Base-by-base conservation (phyloP, 2,329 filamentous ascomycete species). In the Talaromyces funiculosus region DNA sequence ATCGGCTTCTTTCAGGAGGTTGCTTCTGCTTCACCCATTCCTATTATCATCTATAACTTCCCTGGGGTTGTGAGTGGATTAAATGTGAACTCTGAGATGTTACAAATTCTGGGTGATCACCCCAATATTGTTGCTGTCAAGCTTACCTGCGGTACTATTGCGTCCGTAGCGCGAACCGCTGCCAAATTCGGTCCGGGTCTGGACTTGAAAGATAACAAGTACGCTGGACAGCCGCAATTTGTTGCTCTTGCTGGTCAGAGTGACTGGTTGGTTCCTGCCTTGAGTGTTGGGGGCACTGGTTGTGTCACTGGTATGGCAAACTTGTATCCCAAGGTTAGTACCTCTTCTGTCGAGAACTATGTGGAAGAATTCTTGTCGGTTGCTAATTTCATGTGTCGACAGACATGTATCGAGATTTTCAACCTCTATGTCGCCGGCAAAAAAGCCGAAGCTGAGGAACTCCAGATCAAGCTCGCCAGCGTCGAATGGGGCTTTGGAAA, bases 241-340 rank as follows among this genome's bases (percentile, higher is more conserved):
- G 71, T 69, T 24, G 73, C 74, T 3, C 65, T 78, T 8, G 73
- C 75, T 33, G 77, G 77, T 4, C 76, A 78, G 69, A 73, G 75
- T 65, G 73, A 78, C 64, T 77, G 75, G 73, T 62, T 78, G 24
- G 75, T 88, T 53, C 84, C 83, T 2, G 84, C 82, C 0, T 71
- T 88, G 35, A 79, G 80, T 1, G 81, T 82, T 6, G 85, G 86
- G 16, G 82, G 81, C 31, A 79, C 81, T 2, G 86, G 86, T 9
- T 84, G 81, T 64, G 84, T 88, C 54, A 83, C 85, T 0, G 85
- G 84, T 3, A 82, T 87, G 63, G 86, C 80, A 26, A 88, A 88
- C 64, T 75, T 87, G 2, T 85, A 83, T 65, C 85, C 84, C 8
- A 80, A 79, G 67, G 73, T 69, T 42, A 64, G 64, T 60, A 31